Evolutionary conservation across 2,329 filamentous ascomycete genomes (phyloP).

Genomic region (Penicillium janthinellum): DNA sequence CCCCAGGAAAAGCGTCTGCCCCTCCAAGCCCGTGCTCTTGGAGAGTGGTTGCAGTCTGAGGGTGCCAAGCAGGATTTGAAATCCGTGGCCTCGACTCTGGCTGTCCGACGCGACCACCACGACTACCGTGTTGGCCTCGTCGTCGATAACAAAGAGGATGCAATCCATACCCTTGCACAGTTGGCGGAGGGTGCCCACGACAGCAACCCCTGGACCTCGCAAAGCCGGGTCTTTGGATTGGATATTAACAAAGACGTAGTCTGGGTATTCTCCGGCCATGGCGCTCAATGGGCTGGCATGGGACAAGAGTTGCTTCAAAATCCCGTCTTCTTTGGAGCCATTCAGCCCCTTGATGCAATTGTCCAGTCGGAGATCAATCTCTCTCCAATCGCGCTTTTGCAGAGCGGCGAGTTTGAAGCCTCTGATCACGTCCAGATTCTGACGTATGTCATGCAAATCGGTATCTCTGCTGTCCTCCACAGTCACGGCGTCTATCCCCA

Average conservation of each 20-base stretch:
- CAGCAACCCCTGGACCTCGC: no score
- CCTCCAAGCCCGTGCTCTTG: background rate
- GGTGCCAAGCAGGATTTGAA: no score
- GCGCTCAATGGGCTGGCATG: background rate
- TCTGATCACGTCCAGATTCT: background rate
- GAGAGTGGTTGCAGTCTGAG: background rate
- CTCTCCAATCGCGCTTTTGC: background rate
- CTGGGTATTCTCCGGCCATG: background rate
- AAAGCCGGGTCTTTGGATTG: background rate
- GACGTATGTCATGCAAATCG: background rate
- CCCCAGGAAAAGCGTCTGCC: background rate
- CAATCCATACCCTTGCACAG: background rate
- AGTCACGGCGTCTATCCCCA: background rate
- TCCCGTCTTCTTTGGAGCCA: background rate
- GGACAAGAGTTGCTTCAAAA: background rate
- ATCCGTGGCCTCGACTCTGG: background rate
- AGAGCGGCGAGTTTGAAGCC: background rate
- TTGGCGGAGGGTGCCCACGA: background rate
- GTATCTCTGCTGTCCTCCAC: background rate
- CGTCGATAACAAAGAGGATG: background rate
- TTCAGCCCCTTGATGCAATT: background rate
- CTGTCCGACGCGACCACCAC: background rate
- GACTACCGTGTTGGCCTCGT: background rate
- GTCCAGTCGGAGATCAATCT: background rate
- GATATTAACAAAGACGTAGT: background rate